Percentiles rank a stretch among this genome's conserved stretches.
phyloP scores from a whole-genome alignment of 2,329 filamentous ascomycete genomes.

The Xylariaceae sp. region DNA sequence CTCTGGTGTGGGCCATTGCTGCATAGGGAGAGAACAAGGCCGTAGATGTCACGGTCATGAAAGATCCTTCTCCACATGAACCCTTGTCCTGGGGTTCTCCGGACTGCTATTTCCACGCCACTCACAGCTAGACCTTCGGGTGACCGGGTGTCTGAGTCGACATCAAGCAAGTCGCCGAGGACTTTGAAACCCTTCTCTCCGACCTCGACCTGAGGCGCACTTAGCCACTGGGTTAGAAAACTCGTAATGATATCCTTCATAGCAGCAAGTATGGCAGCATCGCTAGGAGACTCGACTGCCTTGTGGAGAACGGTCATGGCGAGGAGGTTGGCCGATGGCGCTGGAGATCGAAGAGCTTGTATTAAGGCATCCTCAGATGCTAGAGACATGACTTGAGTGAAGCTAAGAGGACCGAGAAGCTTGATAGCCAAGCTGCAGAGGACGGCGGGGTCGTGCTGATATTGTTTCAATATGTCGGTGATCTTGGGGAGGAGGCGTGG shows the following conservation, averaged over 20 bases:
- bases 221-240: constrained; percentile 61
- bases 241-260: constrained; percentile 56
- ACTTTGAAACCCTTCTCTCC: constrained; percentile 59
- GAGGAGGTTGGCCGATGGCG: constrained; percentile 63
- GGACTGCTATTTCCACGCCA: constrained; percentile 47
- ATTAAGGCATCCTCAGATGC: constrained; percentile 59
- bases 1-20: constrained; percentile 41
- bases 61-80: constrained; percentile 62
- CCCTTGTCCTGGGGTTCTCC: constrained; percentile 55
- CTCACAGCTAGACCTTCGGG: constrained; percentile 40
- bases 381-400: constrained; percentile 58
- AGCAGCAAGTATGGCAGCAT: constrained; percentile 57
- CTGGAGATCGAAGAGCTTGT: constrained; percentile 59
- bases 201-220: constrained; percentile 59
- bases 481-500: constrained; percentile 61
- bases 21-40: constrained; percentile 51
- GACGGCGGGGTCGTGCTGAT: constrained; percentile 56
- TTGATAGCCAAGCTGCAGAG: constrained; percentile 62
- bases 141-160: constrained; percentile 56
- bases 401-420: constrained; percentile 60
- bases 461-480: constrained; percentile 58
- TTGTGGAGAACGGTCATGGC: constrained; percentile 64
- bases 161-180: constrained; percentile 61
- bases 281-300: constrained; percentile 54
- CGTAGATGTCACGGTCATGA: constrained; percentile 52